Evolutionary conservation across 768 basidiomycete species (phyloP).

Genomic region (Tricholoma saponaceum): DNA sequence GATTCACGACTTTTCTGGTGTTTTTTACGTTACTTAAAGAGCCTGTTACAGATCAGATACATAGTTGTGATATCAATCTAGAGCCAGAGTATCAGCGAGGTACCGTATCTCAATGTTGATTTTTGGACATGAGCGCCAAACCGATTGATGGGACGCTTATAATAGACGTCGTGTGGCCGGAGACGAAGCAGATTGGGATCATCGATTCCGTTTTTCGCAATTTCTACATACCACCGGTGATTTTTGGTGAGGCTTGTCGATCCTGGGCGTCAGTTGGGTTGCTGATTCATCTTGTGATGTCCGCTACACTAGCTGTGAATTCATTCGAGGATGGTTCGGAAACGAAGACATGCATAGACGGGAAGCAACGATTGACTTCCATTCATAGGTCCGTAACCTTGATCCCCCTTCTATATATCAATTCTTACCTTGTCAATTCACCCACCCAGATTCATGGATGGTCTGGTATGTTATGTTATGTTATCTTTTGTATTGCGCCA

Average conservation of each 20-base stretch:
- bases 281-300: neutral
- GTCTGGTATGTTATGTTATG: conserved; percentile 11
- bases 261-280: neutral
- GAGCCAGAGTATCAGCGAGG: conserved; percentile 81
- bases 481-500: neutral
- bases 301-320: conserved; percentile 37
- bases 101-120: conserved; percentile 13
- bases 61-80: conserved; percentile 59
- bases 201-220: conserved; percentile 79
- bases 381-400: conserved; percentile 51
- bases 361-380: conserved; percentile 66
- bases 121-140: neutral
- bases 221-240: conserved; percentile 72
- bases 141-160: neutral
- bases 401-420: neutral
- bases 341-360: conserved; percentile 41
- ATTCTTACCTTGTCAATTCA: neutral
- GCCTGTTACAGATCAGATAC: conserved; percentile 52
- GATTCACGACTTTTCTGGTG: neutral
- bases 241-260: conserved; percentile 47
- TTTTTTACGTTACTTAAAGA: neutral
- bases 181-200: conserved; percentile 67
- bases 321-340: conserved; percentile 60
- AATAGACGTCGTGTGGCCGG: conserved; percentile 76
- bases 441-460: conserved; percentile 15